Conservation (phyloP, 805 yeast species). For the Ogataea angusta region DNA sequence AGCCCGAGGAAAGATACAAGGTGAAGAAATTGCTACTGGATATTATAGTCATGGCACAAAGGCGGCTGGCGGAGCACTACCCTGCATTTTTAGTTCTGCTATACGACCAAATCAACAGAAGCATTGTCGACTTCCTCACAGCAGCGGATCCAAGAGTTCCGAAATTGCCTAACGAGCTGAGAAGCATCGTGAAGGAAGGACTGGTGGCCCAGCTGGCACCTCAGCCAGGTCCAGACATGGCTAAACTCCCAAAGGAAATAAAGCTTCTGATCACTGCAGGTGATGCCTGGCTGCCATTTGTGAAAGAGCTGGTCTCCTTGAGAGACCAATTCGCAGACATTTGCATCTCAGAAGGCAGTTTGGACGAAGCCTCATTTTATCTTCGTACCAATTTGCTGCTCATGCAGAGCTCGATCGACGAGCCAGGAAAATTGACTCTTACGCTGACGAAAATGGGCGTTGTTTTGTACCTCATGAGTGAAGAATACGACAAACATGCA, state of each 20-base stretch:
- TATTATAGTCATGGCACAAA: conserved; percentile 25
- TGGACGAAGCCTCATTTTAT: conserved; percentile 18
- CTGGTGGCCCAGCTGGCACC: conserved; percentile 19
- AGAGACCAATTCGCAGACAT: conserved; percentile 27
- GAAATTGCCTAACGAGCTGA: conserved; percentile 3
- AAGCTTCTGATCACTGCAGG: conserved; percentile 20
- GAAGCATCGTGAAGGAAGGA: conserved; percentile 14
- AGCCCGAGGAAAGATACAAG: conserved; percentile 16
- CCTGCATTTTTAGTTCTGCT: conserved; percentile 27
- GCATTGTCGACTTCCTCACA: conserved; percentile 15
- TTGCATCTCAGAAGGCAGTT: conserved; percentile 24
- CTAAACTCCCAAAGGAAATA: conserved; percentile 21
- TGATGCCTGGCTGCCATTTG: conserved; percentile 30
- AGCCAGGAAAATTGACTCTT: conserved; percentile 19
- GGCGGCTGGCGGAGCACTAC: conserved; percentile 22
- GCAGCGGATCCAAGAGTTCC: conserved; percentile 3
- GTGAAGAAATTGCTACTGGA: conserved; percentile 23
- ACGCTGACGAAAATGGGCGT: conserved; percentile 18
- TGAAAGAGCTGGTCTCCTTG: conserved; percentile 23
- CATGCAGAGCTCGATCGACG: conserved; percentile 18
- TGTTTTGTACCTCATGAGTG: conserved; percentile 13
- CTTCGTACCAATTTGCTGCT: conserved; percentile 12
- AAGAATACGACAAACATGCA: conserved; percentile 6
- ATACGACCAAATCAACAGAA: conserved; percentile 13
- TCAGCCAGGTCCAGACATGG: conserved; percentile 19